Conservation (phyloP, 306 rosid species). For the Leucaena leucocephala region DNA sequence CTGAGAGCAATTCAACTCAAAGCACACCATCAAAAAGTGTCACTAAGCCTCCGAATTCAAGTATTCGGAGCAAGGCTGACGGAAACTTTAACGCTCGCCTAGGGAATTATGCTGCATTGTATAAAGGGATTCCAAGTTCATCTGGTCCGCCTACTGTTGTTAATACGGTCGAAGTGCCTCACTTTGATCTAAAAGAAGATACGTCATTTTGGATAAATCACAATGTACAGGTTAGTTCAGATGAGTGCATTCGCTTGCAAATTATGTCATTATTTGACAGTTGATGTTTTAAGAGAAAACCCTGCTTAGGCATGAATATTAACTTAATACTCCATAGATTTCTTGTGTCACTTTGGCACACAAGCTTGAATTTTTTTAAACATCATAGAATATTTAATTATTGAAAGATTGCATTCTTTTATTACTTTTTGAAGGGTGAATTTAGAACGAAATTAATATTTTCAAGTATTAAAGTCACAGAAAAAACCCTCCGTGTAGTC, state of each 20-base stretch:
- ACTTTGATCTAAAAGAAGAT: constrained; percentile 94
- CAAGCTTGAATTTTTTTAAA: neutral
- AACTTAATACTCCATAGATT: neutral
- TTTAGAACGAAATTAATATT: neutral
- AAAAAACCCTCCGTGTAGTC: neutral
- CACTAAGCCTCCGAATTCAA: constrained; percentile 65
- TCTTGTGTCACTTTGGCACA: neutral
- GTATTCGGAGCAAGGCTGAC: constrained; percentile 68
- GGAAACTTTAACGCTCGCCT: constrained; percentile 57
- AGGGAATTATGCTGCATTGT: constrained; percentile 68
- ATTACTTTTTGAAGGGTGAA: neutral
- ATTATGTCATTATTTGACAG: neutral
- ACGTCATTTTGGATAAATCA: constrained; percentile 95
- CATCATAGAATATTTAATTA: neutral
- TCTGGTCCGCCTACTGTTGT: constrained; percentile 56
- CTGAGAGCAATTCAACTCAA: constrained; percentile 75
- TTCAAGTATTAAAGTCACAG: neutral
- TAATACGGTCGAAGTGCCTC: constrained; percentile 88
- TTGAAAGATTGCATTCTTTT: neutral
- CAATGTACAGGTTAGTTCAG: constrained; percentile 80
- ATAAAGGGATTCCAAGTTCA: constrained; percentile 70
- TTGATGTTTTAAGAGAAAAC: neutral
- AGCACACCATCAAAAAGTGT: constrained; percentile 90
- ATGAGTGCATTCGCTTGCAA: neutral
- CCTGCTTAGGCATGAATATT: neutral